Conservation (phyloP, 164 flowering plant species). For the Nymphaea colorata region DNA sequence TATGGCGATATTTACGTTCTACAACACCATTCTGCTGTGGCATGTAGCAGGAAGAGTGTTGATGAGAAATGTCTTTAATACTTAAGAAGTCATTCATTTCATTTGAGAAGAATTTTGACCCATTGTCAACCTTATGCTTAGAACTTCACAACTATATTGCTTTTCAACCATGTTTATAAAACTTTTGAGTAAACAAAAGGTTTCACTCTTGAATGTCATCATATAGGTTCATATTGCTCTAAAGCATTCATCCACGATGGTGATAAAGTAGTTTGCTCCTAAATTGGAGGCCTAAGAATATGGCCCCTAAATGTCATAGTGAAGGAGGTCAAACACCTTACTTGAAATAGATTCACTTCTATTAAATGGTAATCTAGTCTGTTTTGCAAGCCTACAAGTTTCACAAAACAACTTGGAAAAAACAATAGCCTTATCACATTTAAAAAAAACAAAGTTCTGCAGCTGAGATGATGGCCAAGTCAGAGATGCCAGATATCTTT, state of each 20-base stretch:
- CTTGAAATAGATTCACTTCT: neutral
- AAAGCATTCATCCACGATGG: conserved; percentile 3
- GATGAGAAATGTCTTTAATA: neutral
- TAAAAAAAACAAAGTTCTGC: too few relatives aligned
- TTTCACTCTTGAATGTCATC: neutral
- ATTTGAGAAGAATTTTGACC: conserved; percentile 3
- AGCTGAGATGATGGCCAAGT: too few relatives aligned
- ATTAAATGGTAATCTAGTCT: conserved; percentile 1
- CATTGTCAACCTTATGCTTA: neutral
- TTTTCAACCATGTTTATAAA: conserved; percentile 1
- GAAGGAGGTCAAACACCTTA: neutral
- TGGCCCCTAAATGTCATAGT: conserved; percentile 4
- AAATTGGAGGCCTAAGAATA: neutral
- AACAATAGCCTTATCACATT: too few relatives aligned
- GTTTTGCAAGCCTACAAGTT: neutral
- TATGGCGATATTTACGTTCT: too few relatives aligned
- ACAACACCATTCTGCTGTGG: too few relatives aligned
- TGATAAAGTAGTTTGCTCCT: conserved; percentile 1
- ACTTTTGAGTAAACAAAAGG: neutral
- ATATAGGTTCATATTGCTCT: neutral
- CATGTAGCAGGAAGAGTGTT: neutral
- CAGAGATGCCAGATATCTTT: too few relatives aligned
- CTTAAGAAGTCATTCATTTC: conserved; percentile 1
- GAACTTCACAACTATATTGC: conserved; percentile 1
- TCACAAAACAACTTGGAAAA: too few relatives aligned